Evolutionary conservation across 306 rosid genomes (phyloP).

Genomic region (Rosa multiflora): DNA sequence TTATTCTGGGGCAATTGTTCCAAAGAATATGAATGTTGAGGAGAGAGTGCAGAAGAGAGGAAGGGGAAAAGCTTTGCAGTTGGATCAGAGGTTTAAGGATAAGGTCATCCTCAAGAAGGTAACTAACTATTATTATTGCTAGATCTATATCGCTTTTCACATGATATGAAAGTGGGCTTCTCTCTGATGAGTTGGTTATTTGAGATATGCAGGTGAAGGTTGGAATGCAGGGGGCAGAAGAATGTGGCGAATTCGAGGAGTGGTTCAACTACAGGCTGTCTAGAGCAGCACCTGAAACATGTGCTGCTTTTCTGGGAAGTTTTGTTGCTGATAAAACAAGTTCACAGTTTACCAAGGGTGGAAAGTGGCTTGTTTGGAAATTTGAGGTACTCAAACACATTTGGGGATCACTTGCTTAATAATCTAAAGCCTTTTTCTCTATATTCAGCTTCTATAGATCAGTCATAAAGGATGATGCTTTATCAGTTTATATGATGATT

Average conservation of each 20-base stretch:
- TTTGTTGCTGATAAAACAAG: slow-evolving; percentile 69
- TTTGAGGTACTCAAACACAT: slow-evolving; percentile 62
- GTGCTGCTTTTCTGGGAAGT: slow-evolving; percentile 93
- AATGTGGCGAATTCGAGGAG: slow-evolving; percentile 83
- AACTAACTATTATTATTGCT: not conserved
- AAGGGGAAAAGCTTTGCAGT: slow-evolving; percentile 33
- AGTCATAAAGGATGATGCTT: not conserved
- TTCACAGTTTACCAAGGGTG: slow-evolving; percentile 69
- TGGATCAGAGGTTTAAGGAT: slow-evolving; percentile 57
- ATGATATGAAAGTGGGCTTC: not conserved
- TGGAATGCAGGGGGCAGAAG: slow-evolving; percentile 71
- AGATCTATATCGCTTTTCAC: not conserved
- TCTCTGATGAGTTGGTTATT: slow-evolving; percentile 18
- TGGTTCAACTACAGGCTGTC: slow-evolving; percentile 95
- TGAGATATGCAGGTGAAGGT: slow-evolving; percentile 68
- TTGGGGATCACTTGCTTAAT: not conserved
- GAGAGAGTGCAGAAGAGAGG: slow-evolving; percentile 44
- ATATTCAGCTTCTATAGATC: not conserved
- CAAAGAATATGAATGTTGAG: slow-evolving; percentile 47
- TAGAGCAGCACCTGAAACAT: slow-evolving; percentile 98
- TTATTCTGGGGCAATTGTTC: slow-evolving; percentile 68
- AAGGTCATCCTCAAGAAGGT: slow-evolving; percentile 94
- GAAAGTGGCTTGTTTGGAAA: slow-evolving; percentile 99
- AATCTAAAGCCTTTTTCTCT: slow-evolving; percentile 1
- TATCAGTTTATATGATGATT: not conserved